Conservation (phyloP, 139 green algal species). For the Coccomyxa sp. region DNA sequence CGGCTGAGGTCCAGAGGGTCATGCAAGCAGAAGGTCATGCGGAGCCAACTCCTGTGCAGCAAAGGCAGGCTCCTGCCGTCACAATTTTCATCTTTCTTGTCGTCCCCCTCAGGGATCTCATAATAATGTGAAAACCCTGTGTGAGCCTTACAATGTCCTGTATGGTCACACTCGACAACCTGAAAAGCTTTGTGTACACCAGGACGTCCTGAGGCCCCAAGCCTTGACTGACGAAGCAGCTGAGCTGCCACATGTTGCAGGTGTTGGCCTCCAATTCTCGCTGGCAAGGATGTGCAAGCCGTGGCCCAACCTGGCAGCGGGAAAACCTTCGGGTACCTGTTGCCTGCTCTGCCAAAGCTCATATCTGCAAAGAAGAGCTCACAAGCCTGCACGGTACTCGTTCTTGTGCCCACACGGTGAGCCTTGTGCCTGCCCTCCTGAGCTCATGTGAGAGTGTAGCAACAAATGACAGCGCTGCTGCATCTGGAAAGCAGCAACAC, state of each 20-base stretch:
- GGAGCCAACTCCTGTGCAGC: conserved; percentile 71
- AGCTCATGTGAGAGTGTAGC: no score
- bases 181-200: background rate
- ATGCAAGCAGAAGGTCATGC: conserved; percentile 56
- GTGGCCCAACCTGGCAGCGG: conserved; percentile 74
- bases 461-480: conserved; percentile 1
- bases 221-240: background rate
- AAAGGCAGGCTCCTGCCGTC: conserved; percentile 10
- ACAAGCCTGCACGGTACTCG: conserved; percentile 25
- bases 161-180: background rate
- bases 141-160: background rate
- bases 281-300: conserved; percentile 35
- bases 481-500: background rate
- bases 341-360: conserved; percentile 42
- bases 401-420: conserved; percentile 62
- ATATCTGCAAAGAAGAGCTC: conserved; percentile 12
- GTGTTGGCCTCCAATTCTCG: conserved; percentile 33
- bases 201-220: background rate
- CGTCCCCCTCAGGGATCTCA: background rate
- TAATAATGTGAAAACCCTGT: no score
- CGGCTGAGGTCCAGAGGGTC: conserved; percentile 39
- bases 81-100: background rate
- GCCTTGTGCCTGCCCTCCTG: background rate
- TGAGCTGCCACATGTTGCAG: conserved; percentile 1
- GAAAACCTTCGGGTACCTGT: conserved; percentile 82